Conservation (phyloP, 2,329 filamentous ascomycete genomes). For the Apiospora arundinis region DNA sequence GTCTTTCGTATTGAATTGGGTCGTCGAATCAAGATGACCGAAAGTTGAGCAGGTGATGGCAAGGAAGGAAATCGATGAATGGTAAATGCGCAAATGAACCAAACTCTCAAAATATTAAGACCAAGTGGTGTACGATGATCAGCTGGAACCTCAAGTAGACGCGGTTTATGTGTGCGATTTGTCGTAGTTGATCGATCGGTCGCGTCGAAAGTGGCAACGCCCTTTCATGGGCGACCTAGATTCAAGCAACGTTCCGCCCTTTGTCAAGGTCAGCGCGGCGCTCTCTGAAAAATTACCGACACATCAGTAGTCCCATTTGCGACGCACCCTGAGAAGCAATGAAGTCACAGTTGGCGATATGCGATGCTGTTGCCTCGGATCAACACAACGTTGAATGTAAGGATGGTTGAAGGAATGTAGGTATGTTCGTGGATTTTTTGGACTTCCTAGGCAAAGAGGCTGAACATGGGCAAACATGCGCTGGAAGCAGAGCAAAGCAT, state of each 20-base stretch:
- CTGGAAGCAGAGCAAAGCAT: constrained; percentile 10
- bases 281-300: not conserved
- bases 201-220: constrained; percentile 20
- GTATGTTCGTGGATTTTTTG: constrained; percentile 20
- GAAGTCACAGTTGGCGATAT: constrained; percentile 1
- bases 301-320: constrained; percentile 18
- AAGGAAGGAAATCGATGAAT: not conserved
- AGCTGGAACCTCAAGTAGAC: not conserved
- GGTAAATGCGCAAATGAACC: not conserved
- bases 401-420: constrained; percentile 20
- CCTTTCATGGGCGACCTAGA: constrained; percentile 16
- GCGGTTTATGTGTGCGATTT: constrained; percentile 8
- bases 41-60: not conserved
- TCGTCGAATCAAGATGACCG: not conserved
- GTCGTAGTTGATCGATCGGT: constrained; percentile 6
- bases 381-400: constrained; percentile 6
- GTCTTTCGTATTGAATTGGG: not conserved
- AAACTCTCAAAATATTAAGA: constrained; percentile 7
- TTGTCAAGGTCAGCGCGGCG: constrained; percentile 20
- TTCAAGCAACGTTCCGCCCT: constrained; percentile 20
- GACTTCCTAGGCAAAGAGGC: constrained; percentile 15
- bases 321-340: constrained; percentile 16
- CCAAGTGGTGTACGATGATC: not conserved
- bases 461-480: constrained; percentile 19
- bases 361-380: constrained; percentile 17